Base-by-base conservation (phyloP, 352 stramenopile species). In the Phytopythium litorale region DNA sequence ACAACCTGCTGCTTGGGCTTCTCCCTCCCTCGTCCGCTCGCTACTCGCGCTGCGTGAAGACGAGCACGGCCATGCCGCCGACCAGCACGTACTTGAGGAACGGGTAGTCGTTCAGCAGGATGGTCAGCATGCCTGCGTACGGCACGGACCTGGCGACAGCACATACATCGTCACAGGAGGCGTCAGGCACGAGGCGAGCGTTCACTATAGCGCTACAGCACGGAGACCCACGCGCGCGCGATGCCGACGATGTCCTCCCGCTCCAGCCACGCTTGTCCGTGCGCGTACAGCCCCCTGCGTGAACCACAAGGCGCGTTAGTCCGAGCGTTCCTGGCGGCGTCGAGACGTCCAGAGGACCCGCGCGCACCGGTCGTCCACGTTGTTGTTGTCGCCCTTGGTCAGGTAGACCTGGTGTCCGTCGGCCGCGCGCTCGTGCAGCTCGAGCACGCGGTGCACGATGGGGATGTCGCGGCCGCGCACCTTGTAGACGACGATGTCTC, bases 301-400 rank as follows among this genome's bases (percentile, higher is more conserved):
- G 3, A 4, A 23, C 25, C 38, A 63, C 43, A 18, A 38, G 15
- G 40, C 4, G 43, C 43, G 23, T 51, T 12, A 51, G 21, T 25
- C 4, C 6, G 11, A 21, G 18, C 23, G 25, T 3, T 5, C 18
- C 12, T 11, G 46, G 4, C 25, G 9, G 9, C 1, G 4, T 30
- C 7, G n/a, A 15, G 46, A 52, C 9, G n/a, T 9, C 25, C n/a
- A 50, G 1, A 21, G n/a, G 28, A 4, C 28, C 28, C 2, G 2
- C 4, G 28, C 28, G 28, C 28, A 30, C 68, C 97, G 91, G 83
- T 99, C 97, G 74, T 99, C 92, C 8, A 99, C 94, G 62, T 97
- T 92, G 81, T 99, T 99, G 79, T 99, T 99, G 84, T 99, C 97
- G 51, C 97, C 97, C 79, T 99, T 99, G 55, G 97, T 99, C 33